These are phyloP conservation scores for Nidularia sp. DNA, from an alignment of 768 basidiomycete species.

Conservation along the genomic window DNA sequence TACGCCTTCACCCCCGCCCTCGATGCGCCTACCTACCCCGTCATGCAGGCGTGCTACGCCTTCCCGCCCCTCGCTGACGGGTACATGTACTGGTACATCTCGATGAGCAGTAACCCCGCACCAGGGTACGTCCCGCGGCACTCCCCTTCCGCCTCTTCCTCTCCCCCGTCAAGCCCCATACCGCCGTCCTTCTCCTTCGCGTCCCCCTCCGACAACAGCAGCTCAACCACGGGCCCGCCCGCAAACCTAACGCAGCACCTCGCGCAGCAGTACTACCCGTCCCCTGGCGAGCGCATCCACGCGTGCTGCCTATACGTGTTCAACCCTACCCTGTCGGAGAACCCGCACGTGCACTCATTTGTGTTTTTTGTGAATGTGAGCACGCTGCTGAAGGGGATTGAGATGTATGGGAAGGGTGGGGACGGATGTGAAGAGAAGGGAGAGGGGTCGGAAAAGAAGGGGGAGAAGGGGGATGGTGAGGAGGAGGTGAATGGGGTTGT, in stretches of 20 bases:
- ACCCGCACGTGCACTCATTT: constrained; percentile 38
- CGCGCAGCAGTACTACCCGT: constrained; percentile 37
- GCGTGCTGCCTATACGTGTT: constrained; percentile 46
- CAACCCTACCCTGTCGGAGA: constrained; percentile 32
- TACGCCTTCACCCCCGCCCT: constrained; percentile 30
- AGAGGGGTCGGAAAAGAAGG: too few relatives aligned
- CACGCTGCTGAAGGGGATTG: constrained; percentile 29
- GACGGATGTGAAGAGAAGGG: too few relatives aligned
- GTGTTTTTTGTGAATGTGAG: constrained; percentile 46
- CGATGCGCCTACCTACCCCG: constrained; percentile 20
- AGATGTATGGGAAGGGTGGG: constrained; percentile 16
- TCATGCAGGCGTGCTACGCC: constrained; percentile 29
- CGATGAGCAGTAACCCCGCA: constrained; percentile 47
- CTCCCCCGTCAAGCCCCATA: too few relatives aligned
- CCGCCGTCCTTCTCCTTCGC: too few relatives aligned
- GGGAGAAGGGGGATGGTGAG: too few relatives aligned
- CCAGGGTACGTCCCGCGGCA: constrained; percentile 32
- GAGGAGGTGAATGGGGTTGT: too few relatives aligned
- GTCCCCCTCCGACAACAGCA: too few relatives aligned
- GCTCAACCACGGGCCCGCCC: too few relatives aligned
- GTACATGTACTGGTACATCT: constrained; percentile 51
- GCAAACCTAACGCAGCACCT: too few relatives aligned
- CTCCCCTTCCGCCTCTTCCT: too few relatives aligned
- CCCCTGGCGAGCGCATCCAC: constrained; percentile 44
- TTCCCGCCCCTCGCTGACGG: constrained; percentile 40